A percentile compares a stretch with the other conserved stretches of the same genome.
phyloP scores from a whole-genome alignment of 208 protist genomes.

The Acanthamoeba divionensis region DNA sequence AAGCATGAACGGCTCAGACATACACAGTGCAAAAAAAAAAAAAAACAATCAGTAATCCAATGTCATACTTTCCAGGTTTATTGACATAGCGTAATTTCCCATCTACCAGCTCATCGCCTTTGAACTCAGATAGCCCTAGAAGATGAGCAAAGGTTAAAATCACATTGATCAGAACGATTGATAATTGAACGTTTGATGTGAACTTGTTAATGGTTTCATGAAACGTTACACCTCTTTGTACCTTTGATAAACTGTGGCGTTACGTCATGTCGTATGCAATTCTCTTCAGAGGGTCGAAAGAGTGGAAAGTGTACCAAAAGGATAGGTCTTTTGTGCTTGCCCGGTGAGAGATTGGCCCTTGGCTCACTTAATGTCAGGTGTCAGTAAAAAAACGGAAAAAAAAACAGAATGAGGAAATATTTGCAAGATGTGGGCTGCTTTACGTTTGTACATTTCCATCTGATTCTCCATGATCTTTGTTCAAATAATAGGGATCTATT shows the following conservation, averaged over 20 bases:
- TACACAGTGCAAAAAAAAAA: no score
- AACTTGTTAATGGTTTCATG: neutral
- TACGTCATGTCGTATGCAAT: neutral
- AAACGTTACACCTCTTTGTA: neutral
- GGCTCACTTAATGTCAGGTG: no score
- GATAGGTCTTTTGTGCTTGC: neutral
- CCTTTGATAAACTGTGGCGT: neutral
- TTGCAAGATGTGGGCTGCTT: no score
- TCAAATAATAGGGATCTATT: no score
- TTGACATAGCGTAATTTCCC: neutral
- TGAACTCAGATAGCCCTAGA: slow-evolving; percentile 1
- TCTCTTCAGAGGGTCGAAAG: neutral
- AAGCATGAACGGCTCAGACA: no score
- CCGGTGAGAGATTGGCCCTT: neutral
- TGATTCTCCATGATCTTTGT: no score
- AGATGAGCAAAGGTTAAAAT: neutral
- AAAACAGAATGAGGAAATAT: no score
- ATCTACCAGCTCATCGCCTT: slow-evolving; percentile 6
- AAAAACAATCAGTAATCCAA: no score
- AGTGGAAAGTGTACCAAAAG: slow-evolving; percentile 26
- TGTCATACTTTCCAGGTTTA: slow-evolving; percentile 11
- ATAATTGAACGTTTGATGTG: neutral
- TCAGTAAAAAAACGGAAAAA: no score
- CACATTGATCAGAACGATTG: neutral
- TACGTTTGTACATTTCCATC: no score